Conservation (phyloP, 2,329 filamentous ascomycete species). For the Dactylellina haptotyla region DNA sequence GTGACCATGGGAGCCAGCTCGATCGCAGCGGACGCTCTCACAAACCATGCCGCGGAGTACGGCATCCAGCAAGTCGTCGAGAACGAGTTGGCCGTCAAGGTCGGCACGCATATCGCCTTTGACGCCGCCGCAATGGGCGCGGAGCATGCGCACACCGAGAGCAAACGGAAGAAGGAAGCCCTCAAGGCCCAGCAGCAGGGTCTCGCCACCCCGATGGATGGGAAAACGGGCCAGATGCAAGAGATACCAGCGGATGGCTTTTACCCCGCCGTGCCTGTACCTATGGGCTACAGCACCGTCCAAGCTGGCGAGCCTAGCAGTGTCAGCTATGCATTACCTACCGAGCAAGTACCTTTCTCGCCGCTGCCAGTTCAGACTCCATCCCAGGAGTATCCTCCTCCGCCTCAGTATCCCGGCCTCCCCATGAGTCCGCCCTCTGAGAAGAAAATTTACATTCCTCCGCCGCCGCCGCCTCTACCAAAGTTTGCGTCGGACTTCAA, state of each 20-base stretch:
- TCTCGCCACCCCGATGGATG: not conserved
- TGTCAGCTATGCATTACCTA: not conserved
- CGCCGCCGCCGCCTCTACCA: not conserved
- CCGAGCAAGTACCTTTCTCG: not conserved
- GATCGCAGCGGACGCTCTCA: conserved; percentile 61
- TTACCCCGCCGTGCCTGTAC: conserved; percentile 36
- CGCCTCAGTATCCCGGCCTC: conserved; percentile 34
- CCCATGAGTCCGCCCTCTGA: not conserved
- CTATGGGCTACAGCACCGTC: conserved; percentile 13
- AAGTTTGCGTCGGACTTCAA: conserved; percentile 18
- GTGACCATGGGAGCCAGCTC: conserved; percentile 61
- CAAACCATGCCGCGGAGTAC: conserved; percentile 61
- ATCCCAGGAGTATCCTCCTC: conserved; percentile 8
- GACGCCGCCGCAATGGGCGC: conserved; percentile 61
- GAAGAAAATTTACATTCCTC: conserved; percentile 2
- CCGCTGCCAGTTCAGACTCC: not conserved
- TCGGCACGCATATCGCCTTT: conserved; percentile 61
- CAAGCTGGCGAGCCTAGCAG: conserved; percentile 1
- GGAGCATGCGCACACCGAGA: conserved; percentile 61
- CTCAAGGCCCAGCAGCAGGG: conserved; percentile 59
- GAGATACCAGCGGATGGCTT: conserved; percentile 27
- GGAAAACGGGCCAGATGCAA: not conserved
- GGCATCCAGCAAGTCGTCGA: conserved; percentile 58
- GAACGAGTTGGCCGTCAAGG: conserved; percentile 61
- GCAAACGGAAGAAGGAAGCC: conserved; percentile 61